Evolutionary conservation across 2,329 filamentous ascomycete genomes (phyloP), one percentile per base, ranked within the genome.

Genomic region (Colletotrichum brevisporum): DNA sequence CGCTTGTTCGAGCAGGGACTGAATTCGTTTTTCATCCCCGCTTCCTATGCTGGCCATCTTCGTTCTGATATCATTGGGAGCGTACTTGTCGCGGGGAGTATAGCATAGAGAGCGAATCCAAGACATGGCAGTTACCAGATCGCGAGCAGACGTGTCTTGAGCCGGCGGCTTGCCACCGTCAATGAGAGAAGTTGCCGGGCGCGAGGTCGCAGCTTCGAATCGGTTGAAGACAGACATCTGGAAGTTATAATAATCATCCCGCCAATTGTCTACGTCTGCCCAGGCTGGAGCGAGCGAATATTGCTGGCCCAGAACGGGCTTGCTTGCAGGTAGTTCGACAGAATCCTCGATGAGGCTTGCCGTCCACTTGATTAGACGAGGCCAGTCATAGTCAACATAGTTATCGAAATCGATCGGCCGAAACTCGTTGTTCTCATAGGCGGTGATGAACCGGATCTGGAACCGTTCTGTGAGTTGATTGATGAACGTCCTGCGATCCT

Each of bases 351-450:
- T 68, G 10, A 72, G 55, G 16, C 60, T 48, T 8, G 69, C 57
- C 3, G 90, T 86, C 93, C 93, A 95, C 43, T 86, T 83, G 54
- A 94, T 86, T 6, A 95, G 78, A 5, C 77, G 78, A 10, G 83
- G 79, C 92, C 93, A 94, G 75, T 95, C 90, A 68, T 93, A 94
- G 2, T 85, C 84, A 47, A 86, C 77, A 0, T 90, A 83, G 53
- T 91, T 80, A 58, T 92, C 84, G 71, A 88, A 92, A 76, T 94
- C 83, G 21, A 95, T 83, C 2, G 83, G 77, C 2, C 89, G 85
- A 1, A 95, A 72, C 70, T 91, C 85, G 9, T 86, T 86, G 2
- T 83, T 83, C 71, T 90, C 87, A 72, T 94, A 94, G 0, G 92
- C 92, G 54, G 84, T 79, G 6, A 94, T 80, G 73, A 93, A 93